These are phyloP conservation scores for Medakamo hakoo DNA, from an alignment of 139 green algal genomes.

Conservation along the genomic window DNA sequence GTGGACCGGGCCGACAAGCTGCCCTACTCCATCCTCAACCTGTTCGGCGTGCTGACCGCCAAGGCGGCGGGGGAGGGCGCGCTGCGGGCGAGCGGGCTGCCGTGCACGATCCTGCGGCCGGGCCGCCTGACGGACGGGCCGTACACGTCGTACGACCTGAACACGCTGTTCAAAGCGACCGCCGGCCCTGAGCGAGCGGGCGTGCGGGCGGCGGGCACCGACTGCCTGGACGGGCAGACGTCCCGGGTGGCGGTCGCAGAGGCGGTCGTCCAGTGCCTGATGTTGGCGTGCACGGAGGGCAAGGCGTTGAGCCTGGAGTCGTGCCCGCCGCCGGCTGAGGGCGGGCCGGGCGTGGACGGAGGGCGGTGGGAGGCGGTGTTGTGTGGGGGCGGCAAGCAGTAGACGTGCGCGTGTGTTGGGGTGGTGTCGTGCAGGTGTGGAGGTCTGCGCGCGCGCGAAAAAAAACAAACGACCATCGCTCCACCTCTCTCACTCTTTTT, in stretches of 20 bases:
- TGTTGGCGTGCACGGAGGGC: slow-evolving; percentile 16
- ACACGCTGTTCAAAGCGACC: slow-evolving; percentile 75
- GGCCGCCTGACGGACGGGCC: slow-evolving; percentile 82
- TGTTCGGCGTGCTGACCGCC: slow-evolving; percentile 85
- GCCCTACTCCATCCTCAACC: slow-evolving; percentile 76
- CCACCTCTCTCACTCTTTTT: neutral
- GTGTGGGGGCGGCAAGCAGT: neutral
- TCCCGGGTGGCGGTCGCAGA: slow-evolving; percentile 64
- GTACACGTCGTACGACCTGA: slow-evolving; percentile 96
- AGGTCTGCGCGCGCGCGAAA: neutral
- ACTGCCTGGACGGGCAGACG: slow-evolving; percentile 49
- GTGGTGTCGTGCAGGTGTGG: neutral
- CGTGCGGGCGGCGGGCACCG: slow-evolving; percentile 29
- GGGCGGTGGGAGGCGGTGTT: slow-evolving; percentile 44
- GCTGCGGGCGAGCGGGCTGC: slow-evolving; percentile 48
- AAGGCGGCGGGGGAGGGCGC: slow-evolving; percentile 64
- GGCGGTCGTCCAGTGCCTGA: slow-evolving; percentile 48
- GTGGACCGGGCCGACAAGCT: slow-evolving; percentile 53
- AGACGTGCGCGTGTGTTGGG: neutral
- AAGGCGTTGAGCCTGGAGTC: slow-evolving; percentile 35
- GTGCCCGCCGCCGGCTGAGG: slow-evolving; percentile 30
- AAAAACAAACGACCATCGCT: neutral
- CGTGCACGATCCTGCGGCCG: slow-evolving; percentile 84
- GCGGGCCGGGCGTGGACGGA: slow-evolving; percentile 42
- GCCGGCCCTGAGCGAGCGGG: slow-evolving; percentile 17